These are phyloP conservation scores for Aspergillus funiculosus DNA, from an alignment of 495 filamentous ascomycete genomes.

Conservation along the genomic window DNA sequence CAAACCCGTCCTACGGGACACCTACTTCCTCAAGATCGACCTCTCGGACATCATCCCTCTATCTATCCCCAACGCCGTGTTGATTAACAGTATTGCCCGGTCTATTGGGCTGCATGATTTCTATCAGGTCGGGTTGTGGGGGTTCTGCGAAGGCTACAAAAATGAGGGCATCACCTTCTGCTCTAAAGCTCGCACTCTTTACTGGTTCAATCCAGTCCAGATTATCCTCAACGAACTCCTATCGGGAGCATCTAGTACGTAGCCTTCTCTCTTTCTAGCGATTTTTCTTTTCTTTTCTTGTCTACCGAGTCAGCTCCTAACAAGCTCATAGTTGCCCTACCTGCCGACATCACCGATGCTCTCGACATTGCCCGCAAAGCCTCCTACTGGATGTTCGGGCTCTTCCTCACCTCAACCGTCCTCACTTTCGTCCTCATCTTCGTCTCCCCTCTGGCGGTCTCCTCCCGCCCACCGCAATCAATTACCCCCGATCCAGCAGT, in stretches of 20 bases:
- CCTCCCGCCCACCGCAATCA: slow-evolving; percentile 44
- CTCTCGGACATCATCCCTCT: slow-evolving; percentile 77
- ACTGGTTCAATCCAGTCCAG: slow-evolving; percentile 86
- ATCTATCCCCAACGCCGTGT: slow-evolving; percentile 63
- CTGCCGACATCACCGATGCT: slow-evolving; percentile 61
- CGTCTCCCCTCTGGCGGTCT: slow-evolving; percentile 51
- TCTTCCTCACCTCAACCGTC: slow-evolving; percentile 66
- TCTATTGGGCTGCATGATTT: slow-evolving; percentile 87
- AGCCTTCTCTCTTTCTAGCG: neutral
- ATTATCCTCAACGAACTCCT: slow-evolving; percentile 74
- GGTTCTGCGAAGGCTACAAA: slow-evolving; percentile 79
- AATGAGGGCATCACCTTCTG: slow-evolving; percentile 67
- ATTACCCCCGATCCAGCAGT: slow-evolving; percentile 24
- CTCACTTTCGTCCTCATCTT: slow-evolving; percentile 65
- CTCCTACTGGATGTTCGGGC: slow-evolving; percentile 86
- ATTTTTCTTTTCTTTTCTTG: neutral
- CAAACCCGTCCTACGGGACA: slow-evolving; percentile 53
- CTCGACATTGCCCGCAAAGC: slow-evolving; percentile 68
- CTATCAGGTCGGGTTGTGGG: slow-evolving; percentile 89
- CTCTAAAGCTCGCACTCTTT: slow-evolving; percentile 59
- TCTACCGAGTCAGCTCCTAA: neutral
- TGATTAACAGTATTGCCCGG: slow-evolving; percentile 87
- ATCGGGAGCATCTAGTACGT: slow-evolving; percentile 68
- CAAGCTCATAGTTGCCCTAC: slow-evolving; percentile 59
- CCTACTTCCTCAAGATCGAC: slow-evolving; percentile 80